These are phyloP conservation scores for Fusarium sp. DNA, from an alignment of 2,329 filamentous ascomycete genomes.

Conservation along the genomic window DNA sequence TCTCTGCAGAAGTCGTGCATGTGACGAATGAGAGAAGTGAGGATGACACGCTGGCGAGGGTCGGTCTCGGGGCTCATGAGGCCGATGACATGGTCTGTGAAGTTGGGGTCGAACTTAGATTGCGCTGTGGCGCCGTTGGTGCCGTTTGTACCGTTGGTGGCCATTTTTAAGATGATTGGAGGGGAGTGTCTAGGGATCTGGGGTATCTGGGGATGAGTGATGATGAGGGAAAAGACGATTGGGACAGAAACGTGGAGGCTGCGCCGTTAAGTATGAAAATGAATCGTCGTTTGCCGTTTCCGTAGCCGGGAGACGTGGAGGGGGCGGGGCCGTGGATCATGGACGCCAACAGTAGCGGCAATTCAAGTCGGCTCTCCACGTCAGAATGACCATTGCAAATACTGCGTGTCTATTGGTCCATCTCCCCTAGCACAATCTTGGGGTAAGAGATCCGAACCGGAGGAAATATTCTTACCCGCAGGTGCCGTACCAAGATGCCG, in stretches of 20 bases:
- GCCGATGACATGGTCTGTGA: conserved; percentile 77
- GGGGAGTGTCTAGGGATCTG: neutral
- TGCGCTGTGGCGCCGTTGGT: conserved; percentile 17
- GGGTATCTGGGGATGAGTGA: neutral
- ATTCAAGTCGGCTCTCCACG: conserved; percentile 32
- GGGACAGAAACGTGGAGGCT: neutral
- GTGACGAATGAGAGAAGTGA: conserved; percentile 72
- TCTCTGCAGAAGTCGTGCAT: conserved; percentile 82
- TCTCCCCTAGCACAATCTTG: neutral
- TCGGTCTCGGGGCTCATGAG: conserved; percentile 75
- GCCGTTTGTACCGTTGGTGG: conserved; percentile 30
- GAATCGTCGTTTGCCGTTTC: conserved; percentile 23
- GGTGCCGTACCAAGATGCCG: conserved; percentile 20
- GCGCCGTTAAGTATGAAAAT: conserved; percentile 11
- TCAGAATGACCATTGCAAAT: conserved; percentile 24
- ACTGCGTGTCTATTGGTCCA: neutral
- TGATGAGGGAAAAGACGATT: neutral
- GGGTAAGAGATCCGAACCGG: conserved; percentile 3
- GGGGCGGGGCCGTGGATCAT: conserved; percentile 31
- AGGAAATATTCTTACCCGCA: conserved; percentile 32
- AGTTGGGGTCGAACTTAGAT: conserved; percentile 73
- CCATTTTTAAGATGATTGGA: conserved; percentile 18
- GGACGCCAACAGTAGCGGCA: conserved; percentile 21
- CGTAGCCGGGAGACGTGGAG: conserved; percentile 27
- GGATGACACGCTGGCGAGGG: conserved; percentile 69